Evolutionary conservation across 345 rosid genomes (phyloP).

Genomic region (Bretschneidera sinensis): DNA sequence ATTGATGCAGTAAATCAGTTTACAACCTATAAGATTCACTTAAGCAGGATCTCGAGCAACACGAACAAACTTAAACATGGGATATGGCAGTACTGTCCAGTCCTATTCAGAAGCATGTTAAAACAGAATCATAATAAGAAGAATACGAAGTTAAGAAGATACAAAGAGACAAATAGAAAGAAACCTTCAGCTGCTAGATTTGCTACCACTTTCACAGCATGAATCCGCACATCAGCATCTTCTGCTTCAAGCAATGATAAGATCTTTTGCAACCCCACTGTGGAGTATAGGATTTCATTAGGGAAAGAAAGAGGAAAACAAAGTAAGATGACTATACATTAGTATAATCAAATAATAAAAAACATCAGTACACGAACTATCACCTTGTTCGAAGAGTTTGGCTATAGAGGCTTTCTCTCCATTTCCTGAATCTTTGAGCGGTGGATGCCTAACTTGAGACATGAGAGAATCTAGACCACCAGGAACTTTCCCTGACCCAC

Average conservation of each 20-base stretch:
- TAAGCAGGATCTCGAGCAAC: neutral
- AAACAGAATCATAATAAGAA: constrained; percentile 6
- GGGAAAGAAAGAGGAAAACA: neutral
- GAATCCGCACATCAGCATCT: constrained; percentile 89
- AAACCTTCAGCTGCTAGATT: constrained; percentile 98
- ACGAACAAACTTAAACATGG: no score
- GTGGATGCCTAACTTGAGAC: constrained; percentile 56
- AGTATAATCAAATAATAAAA: neutral
- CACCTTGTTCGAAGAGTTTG: constrained; percentile 97
- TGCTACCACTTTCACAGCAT: constrained; percentile 98
- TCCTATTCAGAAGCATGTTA: no score
- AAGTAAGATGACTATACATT: neutral
- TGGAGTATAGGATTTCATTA: constrained; percentile 5
- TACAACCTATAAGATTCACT: no score
- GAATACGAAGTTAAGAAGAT: neutral
- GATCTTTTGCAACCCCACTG: constrained; percentile 97
- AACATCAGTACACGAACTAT: neutral
- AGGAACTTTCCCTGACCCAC: constrained; percentile 47
- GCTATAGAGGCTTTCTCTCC: constrained; percentile 82
- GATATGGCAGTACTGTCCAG: no score
- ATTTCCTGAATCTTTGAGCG: constrained; percentile 50
- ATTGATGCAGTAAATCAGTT: no score
- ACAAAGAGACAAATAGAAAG: constrained; percentile 17
- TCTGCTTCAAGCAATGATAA: constrained; percentile 94
- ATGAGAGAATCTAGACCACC: constrained; percentile 50